Evolutionary conservation across 352 stramenopile genomes (phyloP), one percentile per base, ranked within the genome.

Genomic region (Globisporangium perplexum): DNA sequence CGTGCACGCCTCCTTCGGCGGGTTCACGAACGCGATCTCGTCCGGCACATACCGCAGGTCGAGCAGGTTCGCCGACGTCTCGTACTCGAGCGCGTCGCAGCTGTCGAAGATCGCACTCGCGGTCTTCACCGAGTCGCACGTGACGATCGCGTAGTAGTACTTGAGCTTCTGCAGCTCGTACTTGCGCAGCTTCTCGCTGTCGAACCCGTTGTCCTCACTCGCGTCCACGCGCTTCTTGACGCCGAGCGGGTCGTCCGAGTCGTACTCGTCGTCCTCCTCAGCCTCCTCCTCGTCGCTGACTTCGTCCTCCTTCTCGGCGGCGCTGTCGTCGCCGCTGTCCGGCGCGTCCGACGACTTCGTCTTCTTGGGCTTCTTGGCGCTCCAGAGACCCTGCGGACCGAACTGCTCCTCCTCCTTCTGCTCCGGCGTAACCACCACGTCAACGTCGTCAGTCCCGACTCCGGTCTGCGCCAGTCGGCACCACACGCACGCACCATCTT

Each of bases 81-180:
- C 96, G 69, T 99, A 98, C 69, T 99, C 97, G 56, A 99, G 85
- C 47, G 97, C 96, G 64, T 99, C 96, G 23, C 96, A 96, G 68
- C 96, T 85, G 55, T 96, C 81, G 56, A 99, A 99, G 42, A 98
- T 93, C 28, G 81, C 72, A 36, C 95, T 87, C 28, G 97, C 93
- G 10, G 94, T 93, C 50, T 93, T 86, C 31, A 93, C 72, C 24
- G 76, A 93, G 52, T 96, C 79, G 75, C 96, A 99, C 43, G 93
- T 95, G 14, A 96, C 93, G 20, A 99, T 76, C 5, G 96, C 97
- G 78, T 99, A 99, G 65, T 98, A 99, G 71, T 99, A 99, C 59
- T 95, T 91, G 35, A 99, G 76, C 69, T 98, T 98, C 53, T 97
- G 90, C 44, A 97, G 77, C 66, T 99, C 97, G 70, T 99, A 99